Base-by-base conservation (phyloP, 176 grass and related monocot genomes). In the Carex myosuroides region DNA sequence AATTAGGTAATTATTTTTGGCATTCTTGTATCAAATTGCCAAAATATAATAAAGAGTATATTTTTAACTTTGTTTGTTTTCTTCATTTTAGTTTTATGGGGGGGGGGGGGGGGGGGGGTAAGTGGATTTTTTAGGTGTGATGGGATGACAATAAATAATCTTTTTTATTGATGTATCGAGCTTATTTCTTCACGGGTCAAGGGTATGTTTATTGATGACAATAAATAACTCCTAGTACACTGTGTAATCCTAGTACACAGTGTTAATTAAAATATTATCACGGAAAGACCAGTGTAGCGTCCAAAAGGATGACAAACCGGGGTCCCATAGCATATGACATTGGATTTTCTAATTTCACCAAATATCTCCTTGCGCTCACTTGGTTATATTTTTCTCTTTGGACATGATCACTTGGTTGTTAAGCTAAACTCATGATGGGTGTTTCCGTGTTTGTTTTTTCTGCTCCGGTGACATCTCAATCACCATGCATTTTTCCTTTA, bases 371-470 rank as follows among this genome's bases (percentile, higher is more conserved):
- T 50, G 61, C 13, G 46, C 16, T 84, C 83, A 84, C 50, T 84
- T 84, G 67, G 83, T 74, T 58, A 50, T 50, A 50, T 50, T 50
- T 50, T 10, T 50, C 46, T 50, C 46, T 50, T 50, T 50, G 2
- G 46, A 50, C 2, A 50, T 48, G 8, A 46, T 84, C 83, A 84
- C 83, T 84, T 84, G 67, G 83, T 74, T 58, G 66, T 84, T 84
- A 75, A 84, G 83, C 83, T 73, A 69, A 84, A 60, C 52, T 72
- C 67, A 60, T 56, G 52, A 75, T 75, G 67, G 48, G 5, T 16
- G 39, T 53, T 24, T 81, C 46, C 46, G 9, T 69, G 44, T 84
- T 84, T 84, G 46, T 74, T 60, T 74, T 67, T 75, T 84, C 32
- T 75, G 42, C 44, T 33, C 13, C 48, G 16, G 52, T 59, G 64